phyloP scores from a whole-genome alignment of 129 eudicot genomes.

The carrot (Daucus carota) region DH1_v3.0 NC_030389.2:25682501-25683000 shows the following conservation, averaged over 20 bases:
- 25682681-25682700: background rate
- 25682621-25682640: constrained; percentile 1
- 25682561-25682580: background rate
- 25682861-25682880: constrained; percentile 25
- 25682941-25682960: background rate
- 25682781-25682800: background rate
- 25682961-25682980: background rate
- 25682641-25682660: background rate
- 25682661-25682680: background rate
- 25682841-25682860: background rate
- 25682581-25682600: background rate
- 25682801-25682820: background rate
- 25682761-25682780: background rate
- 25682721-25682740: background rate
- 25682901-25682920: constrained; percentile 29
- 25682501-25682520: background rate
- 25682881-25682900: constrained; percentile 19
- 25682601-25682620: constrained; percentile 2
- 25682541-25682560: background rate
- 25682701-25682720: constrained; percentile 1
- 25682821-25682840: background rate
- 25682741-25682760: background rate
- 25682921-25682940: constrained; percentile 26
- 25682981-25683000: background rate
- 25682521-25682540: background rate